Evolutionary conservation across 805 yeast genomes (phyloP).

Genomic region (Nakazawaea laoshanensis): DNA sequence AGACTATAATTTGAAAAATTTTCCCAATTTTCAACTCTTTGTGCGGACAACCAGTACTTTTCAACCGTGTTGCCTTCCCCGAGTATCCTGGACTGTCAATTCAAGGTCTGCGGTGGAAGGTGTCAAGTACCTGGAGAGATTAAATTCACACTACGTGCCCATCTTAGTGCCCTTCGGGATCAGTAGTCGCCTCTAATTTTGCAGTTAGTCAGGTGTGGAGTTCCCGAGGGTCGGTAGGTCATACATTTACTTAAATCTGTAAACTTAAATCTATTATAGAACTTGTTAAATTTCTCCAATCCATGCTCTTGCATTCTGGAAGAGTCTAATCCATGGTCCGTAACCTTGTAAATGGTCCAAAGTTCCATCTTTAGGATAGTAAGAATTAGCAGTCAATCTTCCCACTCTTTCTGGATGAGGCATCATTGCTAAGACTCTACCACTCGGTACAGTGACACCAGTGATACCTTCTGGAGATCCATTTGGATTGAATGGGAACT

Average conservation of each 20-base stretch:
- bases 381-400: constrained; percentile 83
- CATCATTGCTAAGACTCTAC: constrained; percentile 97
- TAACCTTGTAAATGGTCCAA: constrained; percentile 60
- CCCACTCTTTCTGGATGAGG: constrained; percentile 97
- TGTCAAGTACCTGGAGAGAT: constrained; percentile 72
- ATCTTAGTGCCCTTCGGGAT: constrained; percentile 60
- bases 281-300: constrained; percentile 34
- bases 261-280: not conserved
- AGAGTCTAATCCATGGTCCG: constrained; percentile 94
- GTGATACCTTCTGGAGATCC: constrained; percentile 93
- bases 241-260: constrained; percentile 28
- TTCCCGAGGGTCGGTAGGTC: constrained; percentile 63
- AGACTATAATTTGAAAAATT: not conserved
- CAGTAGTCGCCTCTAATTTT: constrained; percentile 24
- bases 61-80: constrained; percentile 59
- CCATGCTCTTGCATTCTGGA: constrained; percentile 92
- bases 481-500: constrained; percentile 91
- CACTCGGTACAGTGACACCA: constrained; percentile 83
- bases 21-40: constrained; percentile 23
- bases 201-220: constrained; percentile 28
- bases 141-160: constrained; percentile 33
- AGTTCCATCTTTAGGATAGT: constrained; percentile 62
- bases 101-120: constrained; percentile 27
- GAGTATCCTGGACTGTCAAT: constrained; percentile 11
- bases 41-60: constrained; percentile 73